A percentile compares a stretch with the other conserved stretches of the same genome.
phyloP scores from a whole-genome alignment of 495 filamentous ascomycete species.

The Trichoderma orchidacearum region DNA sequence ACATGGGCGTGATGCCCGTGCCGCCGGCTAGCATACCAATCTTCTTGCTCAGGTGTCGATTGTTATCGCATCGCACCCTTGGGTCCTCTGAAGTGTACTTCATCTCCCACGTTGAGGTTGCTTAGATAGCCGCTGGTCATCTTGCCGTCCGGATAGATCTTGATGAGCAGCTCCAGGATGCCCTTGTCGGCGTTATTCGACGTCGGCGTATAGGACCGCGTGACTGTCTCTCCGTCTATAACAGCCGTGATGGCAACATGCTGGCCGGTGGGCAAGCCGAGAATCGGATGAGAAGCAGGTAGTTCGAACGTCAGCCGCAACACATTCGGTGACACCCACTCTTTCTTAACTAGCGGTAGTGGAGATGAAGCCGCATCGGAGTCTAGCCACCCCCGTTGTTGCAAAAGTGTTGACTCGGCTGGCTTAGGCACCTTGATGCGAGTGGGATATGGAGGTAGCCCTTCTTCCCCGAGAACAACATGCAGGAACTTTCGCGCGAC shows the following conservation, averaged over 20 bases:
- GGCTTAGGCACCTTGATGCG: conserved; percentile 18
- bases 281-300: conserved; percentile 20
- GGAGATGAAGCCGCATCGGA: conserved; percentile 26
- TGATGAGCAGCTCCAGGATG: conserved; percentile 40
- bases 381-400: conserved; percentile 25
- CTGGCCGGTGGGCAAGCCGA: conserved; percentile 40
- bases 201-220: conserved; percentile 36
- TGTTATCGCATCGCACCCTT: conserved; percentile 32
- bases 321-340: conserved; percentile 27
- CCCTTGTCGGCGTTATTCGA: conserved; percentile 38
- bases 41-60: conserved; percentile 16
- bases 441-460: conserved; percentile 25
- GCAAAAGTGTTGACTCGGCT: conserved; percentile 17
- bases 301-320: conserved; percentile 35
- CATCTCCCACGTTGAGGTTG: conserved; percentile 24
- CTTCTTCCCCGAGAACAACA: conserved; percentile 18
- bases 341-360: conserved; percentile 31
- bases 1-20: conserved; percentile 46
- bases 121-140: conserved; percentile 33
- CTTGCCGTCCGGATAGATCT: conserved; percentile 33
- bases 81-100: conserved; percentile 33
- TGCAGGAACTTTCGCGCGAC: conserved; percentile 10
- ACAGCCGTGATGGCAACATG: conserved; percentile 35
- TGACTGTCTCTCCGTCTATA: conserved; percentile 27
- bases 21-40: conserved; percentile 40